These are phyloP conservation scores for sorghum (Sorghum bicolor) DNA, from an alignment of 176 grass and related monocot genomes.

Conservation along the genomic window Sorghum_bicolor_NCBIv3 NC_012875.2:32251501-32252000, in stretches of 20 bases:
- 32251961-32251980: neutral
- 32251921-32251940: too few species aligned
- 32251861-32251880: too few species aligned
- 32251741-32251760: neutral
- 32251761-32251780: neutral
- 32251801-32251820: neutral
- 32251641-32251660: neutral
- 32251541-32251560: too few species aligned
- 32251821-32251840: neutral
- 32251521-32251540: too few species aligned
- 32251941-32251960: neutral
- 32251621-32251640: neutral
- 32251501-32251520: too few species aligned
- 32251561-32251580: too few species aligned
- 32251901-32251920: neutral
- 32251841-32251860: neutral
- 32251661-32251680: neutral
- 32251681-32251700: neutral
- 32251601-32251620: neutral
- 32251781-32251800: neutral
- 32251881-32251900: too few species aligned
- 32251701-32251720: neutral
- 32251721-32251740: neutral
- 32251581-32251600: too few species aligned
- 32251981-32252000: neutral